A percentile compares a stretch with the other conserved stretches of the same genome.
These are phyloP conservation scores for Singerocomus inundabilis DNA, from an alignment of 1,284 basidiomycete genomes.

Conservation along the genomic window DNA sequence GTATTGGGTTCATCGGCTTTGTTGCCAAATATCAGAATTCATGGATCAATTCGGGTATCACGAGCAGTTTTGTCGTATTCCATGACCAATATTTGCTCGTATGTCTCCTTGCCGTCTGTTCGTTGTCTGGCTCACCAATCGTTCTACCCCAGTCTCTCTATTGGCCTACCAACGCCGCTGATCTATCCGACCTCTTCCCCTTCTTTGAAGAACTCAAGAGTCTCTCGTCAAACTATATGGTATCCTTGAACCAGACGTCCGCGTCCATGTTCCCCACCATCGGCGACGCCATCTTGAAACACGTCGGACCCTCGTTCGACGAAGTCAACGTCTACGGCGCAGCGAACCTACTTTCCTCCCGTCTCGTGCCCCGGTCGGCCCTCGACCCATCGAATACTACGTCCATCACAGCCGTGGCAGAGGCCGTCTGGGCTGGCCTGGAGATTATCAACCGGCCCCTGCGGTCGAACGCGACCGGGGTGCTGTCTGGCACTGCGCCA, in stretches of 20 bases:
- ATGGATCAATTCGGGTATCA: conserved; percentile 7
- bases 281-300: not conserved
- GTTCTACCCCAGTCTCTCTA: not conserved
- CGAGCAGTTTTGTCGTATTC: not conserved
- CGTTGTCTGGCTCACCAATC: not conserved
- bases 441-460: conserved; percentile 3
- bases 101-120: not conserved
- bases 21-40: conserved; percentile 16
- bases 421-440: conserved; percentile 20
- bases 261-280: conserved; percentile 7
- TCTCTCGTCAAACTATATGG: conserved; percentile 9
- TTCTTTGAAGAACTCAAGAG: conserved; percentile 19
- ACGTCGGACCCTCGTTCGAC: conserved; percentile 11
- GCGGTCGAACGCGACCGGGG: not conserved
- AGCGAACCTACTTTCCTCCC: conserved; percentile 9
- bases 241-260: conserved; percentile 10
- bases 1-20: conserved; percentile 17
- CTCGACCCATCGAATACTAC: conserved; percentile 4
- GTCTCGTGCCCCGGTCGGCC: conserved; percentile 13
- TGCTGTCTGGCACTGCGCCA: not conserved
- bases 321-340: not conserved
- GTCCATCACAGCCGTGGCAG: conserved; percentile 12
- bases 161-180: conserved; percentile 5
- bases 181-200: not conserved
- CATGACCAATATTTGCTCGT: conserved; percentile 11